Evolutionary conservation across 1,284 basidiomycete genomes (phyloP).

Genomic region (Ganoderma sp.): DNA sequence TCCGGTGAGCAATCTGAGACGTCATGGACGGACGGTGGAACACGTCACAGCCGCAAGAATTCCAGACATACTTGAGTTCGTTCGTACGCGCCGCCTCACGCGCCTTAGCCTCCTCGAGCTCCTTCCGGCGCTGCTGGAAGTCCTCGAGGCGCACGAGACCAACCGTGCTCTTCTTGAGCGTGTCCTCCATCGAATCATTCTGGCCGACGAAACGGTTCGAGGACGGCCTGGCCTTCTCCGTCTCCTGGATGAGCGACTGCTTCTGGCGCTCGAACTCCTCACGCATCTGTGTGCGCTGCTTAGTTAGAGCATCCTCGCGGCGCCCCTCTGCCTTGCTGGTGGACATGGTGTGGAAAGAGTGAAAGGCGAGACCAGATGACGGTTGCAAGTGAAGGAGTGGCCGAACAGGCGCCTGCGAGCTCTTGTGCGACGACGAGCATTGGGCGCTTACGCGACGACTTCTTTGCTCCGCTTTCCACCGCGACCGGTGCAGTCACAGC

Average conservation of each 20-base stretch:
- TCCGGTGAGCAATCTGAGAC: constrained; percentile 62
- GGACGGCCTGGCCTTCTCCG: constrained; percentile 83
- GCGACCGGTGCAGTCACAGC: constrained; percentile 12
- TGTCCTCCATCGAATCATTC: constrained; percentile 94
- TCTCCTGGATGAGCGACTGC: constrained; percentile 80
- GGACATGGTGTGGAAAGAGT: constrained; percentile 53
- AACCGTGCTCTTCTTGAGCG: constrained; percentile 90
- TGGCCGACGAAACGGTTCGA: constrained; percentile 91
- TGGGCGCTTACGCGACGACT: constrained; percentile 21
- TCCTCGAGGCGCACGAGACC: constrained; percentile 94
- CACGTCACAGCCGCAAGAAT: constrained; percentile 33
- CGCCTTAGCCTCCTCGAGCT: constrained; percentile 91
- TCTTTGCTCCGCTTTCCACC: constrained; percentile 11
- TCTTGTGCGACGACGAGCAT: neutral
- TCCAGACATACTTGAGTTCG: constrained; percentile 80
- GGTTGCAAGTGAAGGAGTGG: constrained; percentile 18
- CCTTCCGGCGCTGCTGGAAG: constrained; percentile 87
- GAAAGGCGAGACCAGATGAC: constrained; percentile 22
- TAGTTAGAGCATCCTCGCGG: constrained; percentile 79
- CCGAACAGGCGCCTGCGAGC: constrained; percentile 3
- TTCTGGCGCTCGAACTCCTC: constrained; percentile 92
- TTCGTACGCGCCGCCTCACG: constrained; percentile 85
- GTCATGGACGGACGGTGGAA: constrained; percentile 1
- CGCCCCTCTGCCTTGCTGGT: constrained; percentile 74
- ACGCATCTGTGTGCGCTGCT: constrained; percentile 82